These are phyloP conservation scores for Porodaedalea pini DNA, from an alignment of 1,284 basidiomycete genomes.

Conservation along the genomic window DNA sequence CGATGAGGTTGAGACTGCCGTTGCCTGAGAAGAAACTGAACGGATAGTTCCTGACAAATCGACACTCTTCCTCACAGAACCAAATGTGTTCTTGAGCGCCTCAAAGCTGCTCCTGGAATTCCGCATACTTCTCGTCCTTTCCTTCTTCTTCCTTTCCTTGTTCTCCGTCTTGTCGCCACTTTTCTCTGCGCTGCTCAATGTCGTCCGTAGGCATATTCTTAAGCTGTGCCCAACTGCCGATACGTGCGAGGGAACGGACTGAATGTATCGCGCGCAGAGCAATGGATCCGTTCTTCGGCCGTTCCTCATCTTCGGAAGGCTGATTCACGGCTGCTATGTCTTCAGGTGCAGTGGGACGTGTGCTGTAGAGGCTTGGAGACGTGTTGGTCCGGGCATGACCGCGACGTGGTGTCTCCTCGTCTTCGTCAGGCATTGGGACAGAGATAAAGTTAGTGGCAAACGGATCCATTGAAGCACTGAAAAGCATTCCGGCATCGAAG, in stretches of 20 bases:
- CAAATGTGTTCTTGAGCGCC: slow-evolving; percentile 29
- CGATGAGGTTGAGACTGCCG: slow-evolving; percentile 6
- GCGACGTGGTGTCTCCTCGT: slow-evolving; percentile 1
- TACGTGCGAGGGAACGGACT: slow-evolving; percentile 64
- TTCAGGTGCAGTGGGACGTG: slow-evolving; percentile 14
- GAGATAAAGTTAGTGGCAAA: slow-evolving; percentile 11
- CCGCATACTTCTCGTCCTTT: slow-evolving; percentile 33
- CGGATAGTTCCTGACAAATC: slow-evolving; percentile 36
- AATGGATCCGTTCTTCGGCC: slow-evolving; percentile 48
- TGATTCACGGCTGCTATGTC: slow-evolving; percentile 13
- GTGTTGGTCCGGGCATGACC: slow-evolving; percentile 12
- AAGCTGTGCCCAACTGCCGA: slow-evolving; percentile 67
- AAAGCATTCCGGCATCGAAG: slow-evolving; percentile 55
- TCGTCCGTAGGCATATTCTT: slow-evolving; percentile 39
- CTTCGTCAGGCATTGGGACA: slow-evolving; percentile 16
- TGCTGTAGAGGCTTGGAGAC: slow-evolving; percentile 14
- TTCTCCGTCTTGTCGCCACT: slow-evolving; percentile 30
- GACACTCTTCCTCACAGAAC: slow-evolving; percentile 19
- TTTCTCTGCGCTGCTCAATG: slow-evolving; percentile 25
- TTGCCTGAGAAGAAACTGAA: slow-evolving; percentile 30
- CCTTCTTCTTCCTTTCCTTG: slow-evolving; percentile 35
- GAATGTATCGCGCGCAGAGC: slow-evolving; percentile 74
- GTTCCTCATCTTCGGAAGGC: slow-evolving; percentile 9
- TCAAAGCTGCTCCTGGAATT: slow-evolving; percentile 62
- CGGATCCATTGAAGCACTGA: slow-evolving; percentile 31